Base-by-base conservation (phyloP, 148 eudicot species). In the Simmondsia chinensis region DNA sequence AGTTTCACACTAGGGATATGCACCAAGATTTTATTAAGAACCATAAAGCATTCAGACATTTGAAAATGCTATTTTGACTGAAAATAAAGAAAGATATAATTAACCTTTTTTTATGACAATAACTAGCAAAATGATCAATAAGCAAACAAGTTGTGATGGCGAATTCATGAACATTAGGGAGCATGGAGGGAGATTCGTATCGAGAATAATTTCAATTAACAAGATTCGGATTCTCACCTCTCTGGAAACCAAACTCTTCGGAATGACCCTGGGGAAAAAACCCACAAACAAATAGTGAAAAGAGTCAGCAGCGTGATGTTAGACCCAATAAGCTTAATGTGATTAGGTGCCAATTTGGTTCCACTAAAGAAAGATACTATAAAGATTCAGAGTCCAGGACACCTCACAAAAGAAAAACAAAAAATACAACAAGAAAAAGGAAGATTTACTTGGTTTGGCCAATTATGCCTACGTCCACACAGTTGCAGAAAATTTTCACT, bases 231-330 rank as follows among this genome's bases (percentile, higher is more conserved):
- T 61, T 48, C 43, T 47, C 75, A 88, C 97, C 97, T 82, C 97
- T 55, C 71, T 72, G 21, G 87, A 74, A 81, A 78, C 80, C 15
- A 88, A 82, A 45, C 84, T 83, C 76, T 82, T 77, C 23, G 97
- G 97, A 57, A 88, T 88, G 23, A 88, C 76, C 63, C 97, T 88
- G 84, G 70, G 72, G 54, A 25, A 56, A 14, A 13, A 48, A 39
- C 20, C 63, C 53, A 44, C 31, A 48, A 49, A 35, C 33, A 56
- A 56, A 43, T 50, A 18, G 36, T 24, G 34, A 22, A 50, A 38
- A 19, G 25, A 36, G 40, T 52, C 36, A 70, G 60, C 21, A 33
- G 17, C 26, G 37, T 45, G 33, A 35, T 52, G 17, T 64, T 25
- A 59, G 5, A 43, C 30, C 49, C 46, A 3, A 24, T n/a, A 54